Percentiles rank a stretch among this genome's conserved stretches.
Evolutionary conservation across 345 rosid genomes (phyloP).

Genomic region (Leavenworthia alabamica): DNA sequence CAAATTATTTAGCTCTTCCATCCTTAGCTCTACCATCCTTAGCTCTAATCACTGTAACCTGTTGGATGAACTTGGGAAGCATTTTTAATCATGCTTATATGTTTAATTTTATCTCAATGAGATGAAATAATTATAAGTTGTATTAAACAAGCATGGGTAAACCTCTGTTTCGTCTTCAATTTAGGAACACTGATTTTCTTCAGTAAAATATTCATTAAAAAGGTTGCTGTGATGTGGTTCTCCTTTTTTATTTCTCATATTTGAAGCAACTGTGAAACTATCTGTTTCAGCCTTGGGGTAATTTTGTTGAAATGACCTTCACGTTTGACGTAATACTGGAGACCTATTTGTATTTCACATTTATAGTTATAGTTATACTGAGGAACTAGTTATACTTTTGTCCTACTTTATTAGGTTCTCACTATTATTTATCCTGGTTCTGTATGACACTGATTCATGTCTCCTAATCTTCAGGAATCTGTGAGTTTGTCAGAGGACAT

Average conservation of each 20-base stretch:
- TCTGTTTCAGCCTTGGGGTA: not conserved
- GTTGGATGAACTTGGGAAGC: not conserved
- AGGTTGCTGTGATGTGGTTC: not conserved
- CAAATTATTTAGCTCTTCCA: not conserved
- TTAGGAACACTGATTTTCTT: not conserved
- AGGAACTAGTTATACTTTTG: not conserved
- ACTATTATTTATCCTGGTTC: not conserved
- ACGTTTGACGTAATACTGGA: not conserved
- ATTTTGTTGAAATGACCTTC: not conserved
- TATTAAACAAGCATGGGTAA: not conserved
- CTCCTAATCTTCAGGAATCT: slow-evolving; percentile 43
- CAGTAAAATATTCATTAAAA: not conserved
- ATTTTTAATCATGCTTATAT: not conserved
- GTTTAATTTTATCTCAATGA: not conserved
- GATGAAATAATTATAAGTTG: not conserved
- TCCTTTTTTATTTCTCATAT: not conserved
- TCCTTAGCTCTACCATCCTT: slow-evolving; percentile 5
- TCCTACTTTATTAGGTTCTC: not conserved
- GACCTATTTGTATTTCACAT: not conserved
- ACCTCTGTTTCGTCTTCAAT: not conserved
- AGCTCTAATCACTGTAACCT: not conserved
- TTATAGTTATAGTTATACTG: not conserved
- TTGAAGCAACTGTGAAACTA: not conserved
- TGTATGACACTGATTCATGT: not conserved
- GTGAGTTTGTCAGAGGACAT: slow-evolving; percentile 81